A percentile compares a stretch with the other conserved stretches of the same genome.
Evolutionary conservation across 108 stramenopile species (phyloP).

Genomic region (Nitzschia sp.): DNA sequence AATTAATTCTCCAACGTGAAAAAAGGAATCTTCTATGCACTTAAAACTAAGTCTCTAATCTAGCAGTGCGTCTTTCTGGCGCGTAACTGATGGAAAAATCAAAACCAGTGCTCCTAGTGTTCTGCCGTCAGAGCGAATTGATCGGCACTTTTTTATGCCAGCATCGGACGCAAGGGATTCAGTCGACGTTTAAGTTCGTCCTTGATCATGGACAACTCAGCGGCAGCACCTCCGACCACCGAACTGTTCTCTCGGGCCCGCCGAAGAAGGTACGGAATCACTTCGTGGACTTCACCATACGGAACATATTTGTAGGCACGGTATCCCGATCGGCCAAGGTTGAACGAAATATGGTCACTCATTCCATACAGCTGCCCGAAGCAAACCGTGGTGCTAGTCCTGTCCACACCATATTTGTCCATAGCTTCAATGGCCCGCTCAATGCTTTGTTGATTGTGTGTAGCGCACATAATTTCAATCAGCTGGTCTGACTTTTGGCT

Average conservation of each 20-base stretch:
- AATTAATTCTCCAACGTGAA: too few species aligned
- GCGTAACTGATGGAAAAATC: too few species aligned
- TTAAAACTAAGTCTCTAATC: too few species aligned
- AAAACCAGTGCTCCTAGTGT: too few species aligned
- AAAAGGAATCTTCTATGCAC: too few species aligned
- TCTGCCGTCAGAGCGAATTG: too few species aligned
- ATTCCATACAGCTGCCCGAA: constrained; percentile 99
- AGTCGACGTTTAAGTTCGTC: constrained; percentile 49
- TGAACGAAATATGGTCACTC: constrained; percentile 93
- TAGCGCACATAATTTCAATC: constrained; percentile 90
- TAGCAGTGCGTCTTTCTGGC: too few species aligned
- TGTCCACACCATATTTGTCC: constrained; percentile 62
- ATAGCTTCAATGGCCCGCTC: constrained; percentile 74
- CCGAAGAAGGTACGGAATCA: constrained; percentile 95
- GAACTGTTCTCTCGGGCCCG: constrained; percentile 95
- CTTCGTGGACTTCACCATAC: constrained; percentile 92
- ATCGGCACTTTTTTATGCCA: neutral
- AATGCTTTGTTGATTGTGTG: constrained; percentile 91
- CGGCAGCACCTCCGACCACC: constrained; percentile 62
- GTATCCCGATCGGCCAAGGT: constrained; percentile 87
- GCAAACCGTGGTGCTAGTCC: constrained; percentile 37
- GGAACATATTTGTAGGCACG: constrained; percentile 94
- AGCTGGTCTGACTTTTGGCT: constrained; percentile 33
- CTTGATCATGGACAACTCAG: constrained; percentile 57
- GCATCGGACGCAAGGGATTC: neutral